Conservation (phyloP, 495 filamentous ascomycete species). For the Penicillium paradoxum region DNA sequence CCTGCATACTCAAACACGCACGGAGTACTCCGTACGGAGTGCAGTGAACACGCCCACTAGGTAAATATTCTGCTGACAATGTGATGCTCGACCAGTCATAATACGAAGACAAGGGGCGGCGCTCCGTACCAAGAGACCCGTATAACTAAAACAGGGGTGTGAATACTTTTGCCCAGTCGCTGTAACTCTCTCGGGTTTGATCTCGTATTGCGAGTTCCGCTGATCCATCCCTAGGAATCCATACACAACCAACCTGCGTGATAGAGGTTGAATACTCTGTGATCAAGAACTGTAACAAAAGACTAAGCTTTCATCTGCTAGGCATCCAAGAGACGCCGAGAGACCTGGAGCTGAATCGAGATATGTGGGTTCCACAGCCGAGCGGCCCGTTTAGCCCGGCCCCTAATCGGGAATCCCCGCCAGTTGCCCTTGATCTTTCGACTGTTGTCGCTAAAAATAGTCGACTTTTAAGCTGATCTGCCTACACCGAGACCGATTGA, state of each 20-base stretch:
- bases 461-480: background rate
- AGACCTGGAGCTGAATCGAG: background rate
- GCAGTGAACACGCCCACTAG: too few species aligned
- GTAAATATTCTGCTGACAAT: too few species aligned
- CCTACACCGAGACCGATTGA: background rate
- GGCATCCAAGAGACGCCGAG: background rate
- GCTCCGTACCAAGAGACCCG: too few species aligned
- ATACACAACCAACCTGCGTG: background rate
- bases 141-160: too few species aligned
- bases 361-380: background rate
- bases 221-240: background rate
- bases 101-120: too few species aligned
- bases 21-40: too few species aligned
- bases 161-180: too few species aligned
- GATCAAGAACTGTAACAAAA: background rate
- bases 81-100: too few species aligned
- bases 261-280: background rate
- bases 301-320: background rate
- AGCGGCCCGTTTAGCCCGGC: background rate
- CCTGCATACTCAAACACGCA: background rate
- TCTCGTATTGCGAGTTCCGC: background rate
- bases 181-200: background rate
- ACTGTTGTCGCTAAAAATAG: background rate
- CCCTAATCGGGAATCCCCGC: background rate
- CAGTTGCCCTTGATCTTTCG: background rate